Evolutionary conservation across 2,329 filamentous ascomycete genomes (phyloP), one percentile per base, ranked within the genome.

Genomic region (Aspergillus piperis): DNA sequence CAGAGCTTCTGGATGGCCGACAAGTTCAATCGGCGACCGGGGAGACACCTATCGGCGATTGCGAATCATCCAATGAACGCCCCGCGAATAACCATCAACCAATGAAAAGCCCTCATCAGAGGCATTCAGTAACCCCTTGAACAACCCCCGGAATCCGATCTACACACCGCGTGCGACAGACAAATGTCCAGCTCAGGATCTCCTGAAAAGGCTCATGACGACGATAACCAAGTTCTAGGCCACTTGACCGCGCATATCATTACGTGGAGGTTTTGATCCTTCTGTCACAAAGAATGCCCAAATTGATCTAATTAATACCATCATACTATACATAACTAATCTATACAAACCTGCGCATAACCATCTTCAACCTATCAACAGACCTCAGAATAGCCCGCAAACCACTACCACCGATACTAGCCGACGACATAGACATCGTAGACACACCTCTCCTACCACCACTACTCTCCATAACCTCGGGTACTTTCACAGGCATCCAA

Each of bases 181-280:
- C 25, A 27, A 36, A 13, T 30, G 47, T 19, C 32, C 47, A 27
- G 32, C 10, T 36, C 32, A 36, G 11, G 5, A 11, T 11, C 25
- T 30, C 47, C n/a, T 15, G 13, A 15, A 4, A 49, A 17, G 17
- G n/a, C 17, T 13, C 25, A 50, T 30, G 23, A 30, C 25, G 47
- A 50, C 47, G 13, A 49, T 25, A 13, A 15, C 8, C n/a, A n/a
- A 27, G 23, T 49, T 47, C 44, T 49, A 49, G 44, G 21, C 44
- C 44, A 30, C 21, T 49, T 25, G 47, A 50, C 47, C 47, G 47
- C 47, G 47, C 47, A 50, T 50, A 17, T 8, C 47, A 50, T 50
- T 27, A 32, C 47, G 47, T 50, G 47, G 23, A 30, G 25, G 47
- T 13, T 13, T 36, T 6, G 32, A 36, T 36, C 32, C 32, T 36